Conservation (phyloP, 2,329 filamentous ascomycete genomes). For the Dendrostoma leiphaemia region DNA sequence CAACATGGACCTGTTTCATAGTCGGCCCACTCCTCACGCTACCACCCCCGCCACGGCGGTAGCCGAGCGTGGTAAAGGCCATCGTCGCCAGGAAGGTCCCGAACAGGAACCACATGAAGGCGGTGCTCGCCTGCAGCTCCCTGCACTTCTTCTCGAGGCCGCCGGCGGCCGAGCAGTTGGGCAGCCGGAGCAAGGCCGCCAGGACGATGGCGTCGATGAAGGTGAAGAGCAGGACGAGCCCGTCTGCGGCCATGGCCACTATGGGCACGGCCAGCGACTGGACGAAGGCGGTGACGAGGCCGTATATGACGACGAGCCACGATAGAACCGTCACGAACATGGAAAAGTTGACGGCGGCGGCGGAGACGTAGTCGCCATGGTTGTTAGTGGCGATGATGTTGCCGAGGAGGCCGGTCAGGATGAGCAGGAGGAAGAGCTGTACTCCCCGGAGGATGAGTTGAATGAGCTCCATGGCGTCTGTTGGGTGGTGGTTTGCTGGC, state of each 20-base stretch:
- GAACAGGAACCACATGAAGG: conserved; percentile 80
- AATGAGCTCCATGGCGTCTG: conserved; percentile 36
- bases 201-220: conserved; percentile 70
- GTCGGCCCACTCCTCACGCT: conserved; percentile 45
- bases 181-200: conserved; percentile 64
- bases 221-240: conserved; percentile 62
- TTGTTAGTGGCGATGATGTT: conserved; percentile 55
- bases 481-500: conserved; percentile 5
- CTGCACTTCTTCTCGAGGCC: conserved; percentile 62
- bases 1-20: conserved; percentile 52
- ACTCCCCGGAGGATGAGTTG: conserved; percentile 44
- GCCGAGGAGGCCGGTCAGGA: conserved; percentile 56
- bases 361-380: conserved; percentile 38
- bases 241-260: conserved; percentile 55
- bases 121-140: conserved; percentile 70
- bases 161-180: conserved; percentile 64
- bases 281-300: conserved; percentile 55
- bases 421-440: conserved; percentile 51
- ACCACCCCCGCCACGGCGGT: conserved; percentile 48
- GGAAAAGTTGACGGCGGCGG: conserved; percentile 57
- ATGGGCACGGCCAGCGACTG: conserved; percentile 51
- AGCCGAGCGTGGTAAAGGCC: conserved; percentile 53
- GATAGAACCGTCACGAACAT: conserved; percentile 69
- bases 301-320: conserved; percentile 65
- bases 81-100: conserved; percentile 56